Percentiles rank a stretch among this genome's conserved stretches.
Evolutionary conservation across 2,329 filamentous ascomycete species (phyloP).

Genomic region (Cadophora luteo-olivacea): DNA sequence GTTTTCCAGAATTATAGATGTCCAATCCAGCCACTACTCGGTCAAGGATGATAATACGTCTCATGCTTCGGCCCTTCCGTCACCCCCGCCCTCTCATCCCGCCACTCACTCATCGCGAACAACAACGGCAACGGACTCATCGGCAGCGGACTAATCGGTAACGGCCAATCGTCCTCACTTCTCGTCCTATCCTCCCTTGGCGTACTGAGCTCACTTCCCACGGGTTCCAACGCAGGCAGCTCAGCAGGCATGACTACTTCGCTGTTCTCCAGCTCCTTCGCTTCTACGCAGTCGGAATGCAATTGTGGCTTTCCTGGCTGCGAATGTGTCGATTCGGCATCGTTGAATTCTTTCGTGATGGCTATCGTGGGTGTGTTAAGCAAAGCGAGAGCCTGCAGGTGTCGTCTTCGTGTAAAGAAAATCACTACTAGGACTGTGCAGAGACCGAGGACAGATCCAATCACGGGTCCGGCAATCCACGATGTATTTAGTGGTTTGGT

Average conservation of each 20-base stretch:
- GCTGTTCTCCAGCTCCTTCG: slow-evolving; percentile 34
- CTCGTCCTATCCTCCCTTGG: slow-evolving; percentile 23
- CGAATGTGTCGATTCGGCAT: neutral
- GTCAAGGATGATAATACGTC: slow-evolving; percentile 41
- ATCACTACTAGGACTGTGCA: slow-evolving; percentile 38
- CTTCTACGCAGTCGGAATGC: slow-evolving; percentile 32
- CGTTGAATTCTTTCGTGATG: neutral
- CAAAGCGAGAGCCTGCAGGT: slow-evolving; percentile 15
- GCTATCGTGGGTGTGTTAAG: neutral
- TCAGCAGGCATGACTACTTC: slow-evolving; percentile 35
- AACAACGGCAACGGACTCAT: slow-evolving; percentile 35
- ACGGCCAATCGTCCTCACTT: slow-evolving; percentile 31
- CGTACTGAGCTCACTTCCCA: slow-evolving; percentile 36
- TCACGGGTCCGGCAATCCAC: slow-evolving; percentile 40
- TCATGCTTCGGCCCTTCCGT: slow-evolving; percentile 33
- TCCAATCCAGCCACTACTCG: no score
- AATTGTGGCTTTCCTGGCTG: slow-evolving; percentile 32
- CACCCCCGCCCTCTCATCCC: slow-evolving; percentile 34
- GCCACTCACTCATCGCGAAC: slow-evolving; percentile 37
- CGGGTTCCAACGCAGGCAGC: slow-evolving; percentile 38
- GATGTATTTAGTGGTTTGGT: slow-evolving; percentile 6
- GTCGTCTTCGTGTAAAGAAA: slow-evolving; percentile 37
- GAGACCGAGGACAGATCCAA: slow-evolving; percentile 38
- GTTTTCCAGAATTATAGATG: no score
- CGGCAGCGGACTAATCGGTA: slow-evolving; percentile 27